These are phyloP conservation scores for Cyclotella sp. DNA, from an alignment of 108 stramenopile genomes.

Conservation along the genomic window DNA sequence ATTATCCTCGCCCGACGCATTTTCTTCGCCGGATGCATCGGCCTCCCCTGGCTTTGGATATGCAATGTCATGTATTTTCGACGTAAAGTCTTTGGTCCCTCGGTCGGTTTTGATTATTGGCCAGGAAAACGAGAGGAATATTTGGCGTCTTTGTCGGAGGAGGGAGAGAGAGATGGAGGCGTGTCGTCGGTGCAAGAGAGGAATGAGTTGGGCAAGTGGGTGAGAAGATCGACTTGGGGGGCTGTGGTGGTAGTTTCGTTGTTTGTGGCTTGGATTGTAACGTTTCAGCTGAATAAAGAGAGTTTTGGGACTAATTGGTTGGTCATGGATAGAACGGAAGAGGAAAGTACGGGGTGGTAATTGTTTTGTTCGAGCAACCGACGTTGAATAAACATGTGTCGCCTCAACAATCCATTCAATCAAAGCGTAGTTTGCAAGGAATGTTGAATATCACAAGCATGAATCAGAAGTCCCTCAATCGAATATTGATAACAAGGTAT, in stretches of 20 bases:
- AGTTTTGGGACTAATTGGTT: constrained; percentile 64
- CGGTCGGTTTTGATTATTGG: constrained; percentile 46
- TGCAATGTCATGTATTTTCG: constrained; percentile 73
- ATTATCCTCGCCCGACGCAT: constrained; percentile 64
- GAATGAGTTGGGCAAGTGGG: constrained; percentile 63
- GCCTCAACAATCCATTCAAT: no score
- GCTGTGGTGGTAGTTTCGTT: constrained; percentile 52
- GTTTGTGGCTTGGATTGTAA: constrained; percentile 76
- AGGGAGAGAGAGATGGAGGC: background rate
- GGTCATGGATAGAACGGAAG: constrained; percentile 62
- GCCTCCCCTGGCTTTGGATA: constrained; percentile 90
- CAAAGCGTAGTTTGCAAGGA: no score
- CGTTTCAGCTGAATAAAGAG: constrained; percentile 68
- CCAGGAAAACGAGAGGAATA: constrained; percentile 24
- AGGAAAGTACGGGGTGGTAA: constrained; percentile 71
- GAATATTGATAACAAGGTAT: no score
- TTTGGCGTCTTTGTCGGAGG: background rate
- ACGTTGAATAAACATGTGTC: no score
- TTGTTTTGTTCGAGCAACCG: no score
- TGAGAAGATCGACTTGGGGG: constrained; percentile 60
- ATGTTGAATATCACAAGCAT: no score
- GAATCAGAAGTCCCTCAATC: no score
- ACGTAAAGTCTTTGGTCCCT: constrained; percentile 41
- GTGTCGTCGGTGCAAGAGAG: background rate
- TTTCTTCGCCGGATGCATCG: constrained; percentile 76